These are phyloP conservation scores for Raffaelea arxii DNA, from an alignment of 2,329 filamentous ascomycete genomes.

Conservation along the genomic window DNA sequence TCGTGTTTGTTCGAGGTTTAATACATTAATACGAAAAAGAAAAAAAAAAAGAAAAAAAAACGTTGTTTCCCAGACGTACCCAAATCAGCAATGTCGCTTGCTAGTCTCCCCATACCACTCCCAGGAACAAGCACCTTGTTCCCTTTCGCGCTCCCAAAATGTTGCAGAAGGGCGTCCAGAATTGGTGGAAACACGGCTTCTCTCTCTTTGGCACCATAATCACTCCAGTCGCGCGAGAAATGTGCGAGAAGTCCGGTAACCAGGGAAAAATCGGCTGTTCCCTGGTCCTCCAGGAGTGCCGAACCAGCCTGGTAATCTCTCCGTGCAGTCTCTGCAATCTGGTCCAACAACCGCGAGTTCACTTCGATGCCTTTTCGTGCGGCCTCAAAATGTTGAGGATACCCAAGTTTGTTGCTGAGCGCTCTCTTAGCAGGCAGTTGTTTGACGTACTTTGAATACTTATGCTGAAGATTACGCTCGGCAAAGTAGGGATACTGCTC, in stretches of 20 bases:
- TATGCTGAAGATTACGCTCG: not conserved
- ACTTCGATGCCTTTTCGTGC: constrained; percentile 1
- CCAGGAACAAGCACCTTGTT: constrained; percentile 1
- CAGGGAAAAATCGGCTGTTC: not conserved
- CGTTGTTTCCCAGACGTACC: not conserved
- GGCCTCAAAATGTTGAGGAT: not conserved
- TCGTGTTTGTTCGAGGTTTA: too few species aligned
- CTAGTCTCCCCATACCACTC: constrained; percentile 2
- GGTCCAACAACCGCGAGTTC: not conserved
- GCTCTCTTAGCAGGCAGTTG: not conserved
- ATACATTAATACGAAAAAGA: too few species aligned
- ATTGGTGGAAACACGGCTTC: constrained; percentile 1
- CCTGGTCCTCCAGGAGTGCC: not conserved
- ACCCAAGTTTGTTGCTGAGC: constrained; percentile 1
- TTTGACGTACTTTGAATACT: not conserved
- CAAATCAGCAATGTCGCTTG: constrained; percentile 1
- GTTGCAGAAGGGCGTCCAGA: not conserved
- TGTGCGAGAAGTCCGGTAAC: not conserved
- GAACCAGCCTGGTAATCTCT: not conserved
- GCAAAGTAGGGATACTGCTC: constrained; percentile 1
- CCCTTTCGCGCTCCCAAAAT: not conserved
- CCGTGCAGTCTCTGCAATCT: not conserved
- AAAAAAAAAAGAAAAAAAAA: too few species aligned
- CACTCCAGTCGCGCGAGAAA: constrained; percentile 1
- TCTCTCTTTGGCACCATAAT: not conserved